Evolutionary conservation across 352 stramenopile genomes (phyloP).

Genomic region (Phytopythium vexans): DNA sequence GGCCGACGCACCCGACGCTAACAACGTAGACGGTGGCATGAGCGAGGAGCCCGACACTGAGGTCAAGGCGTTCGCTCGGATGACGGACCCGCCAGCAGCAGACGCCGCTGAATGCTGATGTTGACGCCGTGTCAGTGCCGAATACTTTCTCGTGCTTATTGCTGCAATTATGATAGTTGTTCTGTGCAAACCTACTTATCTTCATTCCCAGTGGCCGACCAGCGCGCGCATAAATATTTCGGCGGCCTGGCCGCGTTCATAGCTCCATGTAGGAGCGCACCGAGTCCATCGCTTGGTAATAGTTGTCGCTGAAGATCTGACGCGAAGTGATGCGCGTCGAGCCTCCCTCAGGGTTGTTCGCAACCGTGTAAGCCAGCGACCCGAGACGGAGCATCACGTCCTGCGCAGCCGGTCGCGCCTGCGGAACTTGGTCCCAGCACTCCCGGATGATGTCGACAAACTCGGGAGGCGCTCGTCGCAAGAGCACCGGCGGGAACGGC

Average conservation of each 20-base stretch:
- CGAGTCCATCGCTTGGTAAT: slow-evolving; percentile 70
- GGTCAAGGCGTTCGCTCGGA: too few species aligned
- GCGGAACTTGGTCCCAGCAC: slow-evolving; percentile 62
- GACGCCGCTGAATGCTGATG: too few species aligned
- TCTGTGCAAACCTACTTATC: too few species aligned
- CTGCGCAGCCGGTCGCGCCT: slow-evolving; percentile 46
- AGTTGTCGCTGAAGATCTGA: slow-evolving; percentile 66
- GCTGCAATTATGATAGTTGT: too few species aligned
- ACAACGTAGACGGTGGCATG: too few species aligned
- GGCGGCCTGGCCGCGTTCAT: neutral
- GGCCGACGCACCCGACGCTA: too few species aligned
- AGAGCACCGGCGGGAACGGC: slow-evolving; percentile 39
- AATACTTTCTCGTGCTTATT: too few species aligned
- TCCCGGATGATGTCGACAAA: slow-evolving; percentile 63
- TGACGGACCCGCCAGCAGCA: too few species aligned
- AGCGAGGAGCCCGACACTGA: too few species aligned
- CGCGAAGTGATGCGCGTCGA: slow-evolving; percentile 36
- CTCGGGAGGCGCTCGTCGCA: slow-evolving; percentile 43
- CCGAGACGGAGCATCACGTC: slow-evolving; percentile 66
- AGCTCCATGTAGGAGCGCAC: slow-evolving; percentile 36
- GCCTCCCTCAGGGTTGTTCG: slow-evolving; percentile 26
- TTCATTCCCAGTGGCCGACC: too few species aligned
- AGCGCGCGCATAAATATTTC: slow-evolving; percentile 4
- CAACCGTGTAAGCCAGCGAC: slow-evolving; percentile 55
- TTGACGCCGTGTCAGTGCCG: too few species aligned